These are phyloP conservation scores for Mitragyna speciosa DNA, from an alignment of 257 asterid species.

Conservation along the genomic window DNA sequence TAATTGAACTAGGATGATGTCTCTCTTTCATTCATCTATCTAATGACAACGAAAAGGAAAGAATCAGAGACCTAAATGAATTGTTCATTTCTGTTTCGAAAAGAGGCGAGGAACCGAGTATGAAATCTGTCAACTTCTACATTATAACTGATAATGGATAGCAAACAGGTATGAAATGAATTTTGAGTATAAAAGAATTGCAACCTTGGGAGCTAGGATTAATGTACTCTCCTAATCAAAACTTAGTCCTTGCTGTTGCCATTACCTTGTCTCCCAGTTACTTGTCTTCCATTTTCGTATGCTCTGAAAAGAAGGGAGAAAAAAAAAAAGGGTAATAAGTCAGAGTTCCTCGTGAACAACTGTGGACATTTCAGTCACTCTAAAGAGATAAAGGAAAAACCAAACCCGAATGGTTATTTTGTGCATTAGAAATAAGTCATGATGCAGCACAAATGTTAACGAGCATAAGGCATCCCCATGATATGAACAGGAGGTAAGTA, in stretches of 20 bases:
- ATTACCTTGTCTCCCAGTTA: constrained; percentile 15
- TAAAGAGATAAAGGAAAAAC: neutral
- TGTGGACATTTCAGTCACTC: neutral
- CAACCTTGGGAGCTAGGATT: constrained; percentile 24
- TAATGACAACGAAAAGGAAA: neutral
- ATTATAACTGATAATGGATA: constrained; percentile 11
- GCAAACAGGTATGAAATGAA: constrained; percentile 11
- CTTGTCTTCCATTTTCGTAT: constrained; percentile 32
- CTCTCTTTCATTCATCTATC: constrained; percentile 16
- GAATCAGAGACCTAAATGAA: constrained; percentile 26
- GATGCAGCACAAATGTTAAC: neutral
- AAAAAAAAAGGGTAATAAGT: neutral
- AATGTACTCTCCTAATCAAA: constrained; percentile 16
- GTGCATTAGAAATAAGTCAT: neutral
- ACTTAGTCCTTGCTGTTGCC: constrained; percentile 24
- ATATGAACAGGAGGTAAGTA: neutral
- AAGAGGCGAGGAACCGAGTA: constrained; percentile 16
- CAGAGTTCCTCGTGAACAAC: neutral
- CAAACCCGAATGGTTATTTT: neutral
- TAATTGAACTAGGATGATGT: constrained; percentile 17
- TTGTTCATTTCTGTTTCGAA: constrained; percentile 13
- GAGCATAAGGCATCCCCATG: neutral
- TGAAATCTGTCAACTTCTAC: constrained; percentile 4
- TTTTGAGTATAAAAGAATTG: constrained; percentile 17
- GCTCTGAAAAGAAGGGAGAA: constrained; percentile 32